Evolutionary conservation across 306 rosid species (phyloP), one percentile per base, ranked within the genome.

Genomic region (Sphenostylis stenocarpa): DNA sequence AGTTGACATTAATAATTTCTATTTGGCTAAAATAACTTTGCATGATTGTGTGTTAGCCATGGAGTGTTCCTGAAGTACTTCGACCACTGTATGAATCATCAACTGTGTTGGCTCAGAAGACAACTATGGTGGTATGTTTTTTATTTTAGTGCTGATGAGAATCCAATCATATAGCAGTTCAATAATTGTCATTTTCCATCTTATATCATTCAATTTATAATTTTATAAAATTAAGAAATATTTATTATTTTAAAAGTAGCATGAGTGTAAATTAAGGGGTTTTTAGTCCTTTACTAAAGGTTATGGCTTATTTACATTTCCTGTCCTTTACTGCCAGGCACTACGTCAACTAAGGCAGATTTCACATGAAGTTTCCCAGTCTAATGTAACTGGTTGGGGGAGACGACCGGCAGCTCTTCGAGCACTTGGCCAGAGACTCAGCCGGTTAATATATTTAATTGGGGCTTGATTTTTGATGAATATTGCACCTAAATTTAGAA

Each of bases 61-160:
- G 98, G 97, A 92, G 96, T 21, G 96, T 94, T 67, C 98, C 98
- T 2, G 98, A 94, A 84, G 98, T 94, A 15, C 68, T 94, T 86
- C 97, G 98, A 31, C 96, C 98, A 13, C 67, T 94, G 84, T 94
- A 94, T 78, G 98, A 94, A 86, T 94, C 98, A 55, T 85, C 97
- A 7, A 91, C 96, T 73, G 87, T 90, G 57, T 86, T 94, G 77
- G 96, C 98, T 69, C 98, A 94, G 84, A 94, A 91, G 86, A 94
- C 91, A 64, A 91, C 98, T 16, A 94, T 94, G 96, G 91, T 94
- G 80, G 97, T 94, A 85, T 86, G 94, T 61, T 7, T 71, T 24
- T 26, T 48, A 61, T 69, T 28, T 49, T 57, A 39, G 64, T 73
- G 58, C n/a, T 28, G 33, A 55, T 56, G 17, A 53, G 36, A 28